phyloP scores from a whole-genome alignment of 495 filamentous ascomycete species.

The Penicillium chermesinum region DNA sequence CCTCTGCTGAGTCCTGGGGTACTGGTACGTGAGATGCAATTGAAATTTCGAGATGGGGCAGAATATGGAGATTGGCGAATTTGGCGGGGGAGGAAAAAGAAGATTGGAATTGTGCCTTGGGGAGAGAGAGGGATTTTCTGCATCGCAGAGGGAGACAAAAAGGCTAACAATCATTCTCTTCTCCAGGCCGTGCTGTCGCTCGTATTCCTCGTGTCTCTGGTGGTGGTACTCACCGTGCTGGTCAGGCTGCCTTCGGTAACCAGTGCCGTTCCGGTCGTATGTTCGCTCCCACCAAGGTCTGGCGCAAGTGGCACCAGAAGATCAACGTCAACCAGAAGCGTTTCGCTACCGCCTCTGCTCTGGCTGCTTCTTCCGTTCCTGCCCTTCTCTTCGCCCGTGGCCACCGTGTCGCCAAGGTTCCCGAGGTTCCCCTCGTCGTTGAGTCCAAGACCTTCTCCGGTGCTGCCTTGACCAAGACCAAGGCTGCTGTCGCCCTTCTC shows the following conservation, averaged over 20 bases:
- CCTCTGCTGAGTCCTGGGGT: constrained; percentile 99
- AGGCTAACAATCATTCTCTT: constrained; percentile 21
- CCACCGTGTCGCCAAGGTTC: constrained; percentile 85
- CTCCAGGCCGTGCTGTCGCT: constrained; percentile 90
- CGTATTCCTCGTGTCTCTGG: constrained; percentile 99
- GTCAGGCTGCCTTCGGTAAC: constrained; percentile 99
- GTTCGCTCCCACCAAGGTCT: constrained; percentile 99
- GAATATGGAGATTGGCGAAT: constrained; percentile 1
- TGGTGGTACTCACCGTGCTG: constrained; percentile 99
- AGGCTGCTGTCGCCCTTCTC: constrained; percentile 77
- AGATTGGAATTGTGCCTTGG: neutral
- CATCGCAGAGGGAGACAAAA: constrained; percentile 1
- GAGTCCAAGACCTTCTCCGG: constrained; percentile 79
- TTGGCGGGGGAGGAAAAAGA: constrained; percentile 1
- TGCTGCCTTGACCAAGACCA: constrained; percentile 78
- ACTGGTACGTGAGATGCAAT: constrained; percentile 69
- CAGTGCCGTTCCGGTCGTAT: constrained; percentile 99
- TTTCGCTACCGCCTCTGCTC: constrained; percentile 93
- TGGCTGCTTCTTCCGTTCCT: constrained; percentile 91
- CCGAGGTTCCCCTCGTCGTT: constrained; percentile 95
- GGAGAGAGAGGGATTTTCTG: no score
- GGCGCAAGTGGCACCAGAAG: constrained; percentile 99
- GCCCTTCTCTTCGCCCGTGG: constrained; percentile 94
- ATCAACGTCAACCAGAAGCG: constrained; percentile 97
- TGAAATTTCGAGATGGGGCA: constrained; percentile 15